These are phyloP conservation scores for Papiliotrema terrestris DNA, from an alignment of 1,284 basidiomycete species.

Conservation along the genomic window DNA sequence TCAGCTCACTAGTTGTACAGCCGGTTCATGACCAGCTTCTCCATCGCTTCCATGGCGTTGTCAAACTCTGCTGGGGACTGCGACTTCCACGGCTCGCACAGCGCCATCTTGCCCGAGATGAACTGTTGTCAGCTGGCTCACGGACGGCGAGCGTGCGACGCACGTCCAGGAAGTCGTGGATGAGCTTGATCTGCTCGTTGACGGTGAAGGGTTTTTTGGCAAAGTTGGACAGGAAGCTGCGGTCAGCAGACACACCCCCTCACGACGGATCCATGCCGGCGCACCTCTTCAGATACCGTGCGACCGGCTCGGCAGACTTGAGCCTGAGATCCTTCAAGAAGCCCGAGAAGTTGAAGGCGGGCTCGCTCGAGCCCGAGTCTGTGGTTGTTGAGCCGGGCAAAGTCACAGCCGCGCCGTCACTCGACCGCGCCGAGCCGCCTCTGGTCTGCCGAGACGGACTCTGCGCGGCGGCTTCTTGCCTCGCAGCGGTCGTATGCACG, in stretches of 20 bases:
- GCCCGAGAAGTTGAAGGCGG: constrained; percentile 48
- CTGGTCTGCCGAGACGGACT: background rate
- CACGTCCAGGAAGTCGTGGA: constrained; percentile 84
- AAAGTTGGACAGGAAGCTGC: constrained; percentile 87
- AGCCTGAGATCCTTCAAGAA: constrained; percentile 89
- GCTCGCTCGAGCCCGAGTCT: constrained; percentile 11
- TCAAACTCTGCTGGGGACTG: constrained; percentile 81
- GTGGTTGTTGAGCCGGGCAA: background rate
- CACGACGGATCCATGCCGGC: constrained; percentile 34
- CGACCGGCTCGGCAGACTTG: constrained; percentile 78
- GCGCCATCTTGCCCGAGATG: constrained; percentile 80
- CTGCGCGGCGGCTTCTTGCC: background rate
- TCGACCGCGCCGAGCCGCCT: background rate
- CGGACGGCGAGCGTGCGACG: constrained; percentile 33
- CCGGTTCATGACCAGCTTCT: constrained; percentile 98
- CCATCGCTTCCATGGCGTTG: constrained; percentile 97
- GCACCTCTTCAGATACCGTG: constrained; percentile 84
- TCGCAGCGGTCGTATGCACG: background rate
- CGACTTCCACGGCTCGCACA: constrained; percentile 73
- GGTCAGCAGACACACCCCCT: background rate
- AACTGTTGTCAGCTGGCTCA: constrained; percentile 57
- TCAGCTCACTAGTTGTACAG: constrained; percentile 82
- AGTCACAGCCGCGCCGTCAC: background rate
- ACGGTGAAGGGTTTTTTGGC: constrained; percentile 82
- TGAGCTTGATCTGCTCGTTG: constrained; percentile 86